Evolutionary conservation across 2,329 filamentous ascomycete species (phyloP), one percentile per base, ranked within the genome.

Genomic region (Blumeriella jaapii): DNA sequence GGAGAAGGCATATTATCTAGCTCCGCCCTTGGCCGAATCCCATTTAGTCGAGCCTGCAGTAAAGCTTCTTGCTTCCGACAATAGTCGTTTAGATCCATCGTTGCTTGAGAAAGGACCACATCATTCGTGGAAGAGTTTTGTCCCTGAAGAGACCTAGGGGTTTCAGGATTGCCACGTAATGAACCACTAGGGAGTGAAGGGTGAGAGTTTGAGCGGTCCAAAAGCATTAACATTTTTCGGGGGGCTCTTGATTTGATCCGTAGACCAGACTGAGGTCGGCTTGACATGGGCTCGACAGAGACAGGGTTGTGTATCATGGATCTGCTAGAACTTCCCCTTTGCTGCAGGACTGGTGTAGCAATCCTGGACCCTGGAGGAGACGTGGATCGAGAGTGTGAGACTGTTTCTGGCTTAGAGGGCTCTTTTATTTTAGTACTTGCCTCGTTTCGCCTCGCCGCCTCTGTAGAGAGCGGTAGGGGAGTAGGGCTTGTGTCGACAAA

Each of bases 211-310:
- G 47, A 36, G 12, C 39, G 37, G 25, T 46, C 42, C 42, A 53
- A 46, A 13, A 52, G 42, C 50, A 56, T 54, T 45, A 55, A 49
- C 49, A 55, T 54, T 26, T 46, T 48, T 27, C 36, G 41, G 15
- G 40, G 46, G 14, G 47, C 40, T 34, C 48, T 46, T 15, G 52
- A 38, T 32, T 47, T 56, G 22, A 56, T 53, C 18, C 50, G 46
- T 27, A 56, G 31, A 26, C 47, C 31, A 17, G 52, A 48, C n/a
- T 31, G 38, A 5, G 47, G 30, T 14, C 33, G 39, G 2, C 39
- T 29, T 6, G 38, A 31, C 18, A 31, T 37, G 4, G 29, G 30
- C 8, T 34, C 27, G 11, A 8, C 19, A n/a, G 14, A 24, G 14
- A 39, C 34, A 11, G 39, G 39, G 6, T 26, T 34, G 9, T 32